Evolutionary conservation across 2,329 filamentous ascomycete species (phyloP).

Genomic region (Pseudogymnoascus sp.): DNA sequence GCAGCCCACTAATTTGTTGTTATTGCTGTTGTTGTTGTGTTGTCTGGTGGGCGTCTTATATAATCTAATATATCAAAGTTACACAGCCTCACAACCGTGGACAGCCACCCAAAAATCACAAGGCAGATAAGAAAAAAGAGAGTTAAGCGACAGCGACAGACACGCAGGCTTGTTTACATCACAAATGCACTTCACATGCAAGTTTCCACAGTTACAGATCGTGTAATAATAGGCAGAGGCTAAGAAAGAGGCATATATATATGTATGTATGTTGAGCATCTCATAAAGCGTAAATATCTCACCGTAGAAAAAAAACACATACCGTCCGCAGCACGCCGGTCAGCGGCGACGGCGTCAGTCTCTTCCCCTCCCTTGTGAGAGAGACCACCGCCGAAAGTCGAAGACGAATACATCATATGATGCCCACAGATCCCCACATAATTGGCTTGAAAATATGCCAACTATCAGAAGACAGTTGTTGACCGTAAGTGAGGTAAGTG

Average conservation of each 20-base stretch:
- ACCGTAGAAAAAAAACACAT: background rate
- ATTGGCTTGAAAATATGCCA: conserved; percentile 1
- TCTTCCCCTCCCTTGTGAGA: background rate
- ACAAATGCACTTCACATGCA: background rate
- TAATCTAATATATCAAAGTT: background rate
- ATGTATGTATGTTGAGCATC: background rate
- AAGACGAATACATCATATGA: background rate
- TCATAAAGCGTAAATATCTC: background rate
- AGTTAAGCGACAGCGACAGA: background rate
- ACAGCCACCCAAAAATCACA: background rate
- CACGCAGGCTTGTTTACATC: background rate
- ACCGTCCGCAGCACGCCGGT: background rate
- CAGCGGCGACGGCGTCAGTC: background rate
- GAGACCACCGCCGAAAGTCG: background rate
- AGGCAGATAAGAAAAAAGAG: conserved; percentile 1
- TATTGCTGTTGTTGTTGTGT: background rate
- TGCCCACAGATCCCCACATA: background rate
- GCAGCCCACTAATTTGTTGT: background rate
- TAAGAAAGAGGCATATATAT: background rate
- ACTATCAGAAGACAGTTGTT: background rate
- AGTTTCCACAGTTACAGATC: background rate
- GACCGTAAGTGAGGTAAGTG: background rate
- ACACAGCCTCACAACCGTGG: background rate
- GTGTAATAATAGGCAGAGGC: background rate
- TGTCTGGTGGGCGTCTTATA: background rate